Percentiles rank a stretch among this genome's conserved stretches.
Conservation (phyloP, 441 rosid genomes). For the Adansonia grandidieri region DNA sequence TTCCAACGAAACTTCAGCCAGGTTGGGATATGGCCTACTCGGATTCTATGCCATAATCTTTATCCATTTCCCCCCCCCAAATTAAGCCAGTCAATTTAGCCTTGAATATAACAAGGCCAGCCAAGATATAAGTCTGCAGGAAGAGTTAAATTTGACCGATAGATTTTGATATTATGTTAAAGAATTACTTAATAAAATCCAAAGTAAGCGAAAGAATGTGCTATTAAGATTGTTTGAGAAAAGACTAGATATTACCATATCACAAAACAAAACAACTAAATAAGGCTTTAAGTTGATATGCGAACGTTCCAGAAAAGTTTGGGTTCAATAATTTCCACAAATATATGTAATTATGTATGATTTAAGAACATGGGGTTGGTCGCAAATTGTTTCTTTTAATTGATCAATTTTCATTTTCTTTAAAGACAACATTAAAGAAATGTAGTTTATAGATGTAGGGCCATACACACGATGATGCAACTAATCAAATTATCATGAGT, state of each 20-base stretch:
- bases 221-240: too few relatives aligned
- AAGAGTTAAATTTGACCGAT: background rate
- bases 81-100: background rate
- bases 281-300: too few relatives aligned
- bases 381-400: background rate
- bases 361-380: background rate
- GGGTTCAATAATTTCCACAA: background rate
- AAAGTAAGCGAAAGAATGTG: background rate
- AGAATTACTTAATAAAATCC: background rate
- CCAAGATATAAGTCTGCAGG: background rate
- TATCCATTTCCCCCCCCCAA: background rate
- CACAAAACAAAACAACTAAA: too few relatives aligned
- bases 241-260: too few relatives aligned
- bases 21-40: constrained; percentile 11
- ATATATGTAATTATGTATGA: background rate
- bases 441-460: background rate
- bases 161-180: background rate
- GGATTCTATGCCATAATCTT: background rate
- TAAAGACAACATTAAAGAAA: background rate
- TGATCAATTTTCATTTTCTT: background rate
- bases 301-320: background rate
- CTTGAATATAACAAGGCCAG: background rate
- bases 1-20: background rate
- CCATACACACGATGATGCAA: background rate
- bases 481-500: background rate